These are phyloP conservation scores for Eragrostis nindensis DNA, from an alignment of 176 grass and related monocot genomes.

Conservation along the genomic window DNA sequence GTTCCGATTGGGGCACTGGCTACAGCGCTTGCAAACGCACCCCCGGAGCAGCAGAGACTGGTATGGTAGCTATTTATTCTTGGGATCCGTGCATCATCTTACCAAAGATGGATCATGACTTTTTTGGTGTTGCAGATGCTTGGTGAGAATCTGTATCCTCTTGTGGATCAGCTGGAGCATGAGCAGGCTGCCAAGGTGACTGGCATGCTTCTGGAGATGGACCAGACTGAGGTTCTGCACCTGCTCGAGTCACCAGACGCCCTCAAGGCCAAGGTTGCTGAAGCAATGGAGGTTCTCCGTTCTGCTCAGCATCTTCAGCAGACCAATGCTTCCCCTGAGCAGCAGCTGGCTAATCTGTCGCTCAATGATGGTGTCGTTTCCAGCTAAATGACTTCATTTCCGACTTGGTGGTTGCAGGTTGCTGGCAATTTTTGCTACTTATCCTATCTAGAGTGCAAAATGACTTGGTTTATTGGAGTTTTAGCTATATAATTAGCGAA, in stretches of 20 bases:
- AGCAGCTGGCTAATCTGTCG: conserved; percentile 67
- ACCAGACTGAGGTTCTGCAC: conserved; percentile 90
- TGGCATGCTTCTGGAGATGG: conserved; percentile 99
- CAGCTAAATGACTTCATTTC: conserved; percentile 29
- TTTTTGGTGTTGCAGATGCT: conserved; percentile 65
- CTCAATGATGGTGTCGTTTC: conserved; percentile 62
- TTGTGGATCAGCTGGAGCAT: conserved; percentile 87
- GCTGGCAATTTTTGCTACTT: conserved; percentile 42
- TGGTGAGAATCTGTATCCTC: conserved; percentile 92
- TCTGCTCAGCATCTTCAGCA: conserved; percentile 67
- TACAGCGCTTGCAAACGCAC: conserved; percentile 79
- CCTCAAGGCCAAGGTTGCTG: conserved; percentile 83
- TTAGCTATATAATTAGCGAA: conserved; percentile 36
- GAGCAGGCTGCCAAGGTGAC: conserved; percentile 92
- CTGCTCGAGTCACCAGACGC: conserved; percentile 87
- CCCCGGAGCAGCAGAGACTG: conserved; percentile 83
- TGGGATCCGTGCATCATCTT: not conserved
- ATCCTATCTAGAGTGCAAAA: conserved; percentile 38
- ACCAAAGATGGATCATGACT: not conserved
- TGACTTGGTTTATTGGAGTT: conserved; percentile 45
- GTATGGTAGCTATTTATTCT: conserved; percentile 10
- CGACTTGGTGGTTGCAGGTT: not conserved
- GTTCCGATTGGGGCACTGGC: conserved; percentile 71
- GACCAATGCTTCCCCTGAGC: conserved; percentile 52
- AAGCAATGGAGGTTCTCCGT: conserved; percentile 87